These are phyloP conservation scores for Alliaria petiolata DNA, from an alignment of 345 rosid species.

Conservation along the genomic window DNA sequence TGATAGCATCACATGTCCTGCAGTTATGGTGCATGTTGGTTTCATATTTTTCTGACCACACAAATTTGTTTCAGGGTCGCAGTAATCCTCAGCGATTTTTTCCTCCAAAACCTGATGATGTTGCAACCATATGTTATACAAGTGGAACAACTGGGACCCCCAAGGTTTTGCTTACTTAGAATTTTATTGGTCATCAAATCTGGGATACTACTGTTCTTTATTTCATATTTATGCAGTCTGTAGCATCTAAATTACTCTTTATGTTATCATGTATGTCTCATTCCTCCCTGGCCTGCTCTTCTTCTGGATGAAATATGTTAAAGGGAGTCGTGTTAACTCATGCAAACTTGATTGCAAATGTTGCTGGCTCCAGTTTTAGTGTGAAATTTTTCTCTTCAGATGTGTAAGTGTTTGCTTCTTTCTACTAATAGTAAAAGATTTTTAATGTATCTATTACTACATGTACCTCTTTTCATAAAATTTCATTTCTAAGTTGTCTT, in stretches of 20 bases:
- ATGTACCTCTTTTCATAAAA: slow-evolving; percentile 1
- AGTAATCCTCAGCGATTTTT: slow-evolving; percentile 60
- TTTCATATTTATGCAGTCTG: neutral
- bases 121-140: slow-evolving; percentile 95
- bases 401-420: slow-evolving; percentile 53
- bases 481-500: neutral
- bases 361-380: slow-evolving; percentile 59
- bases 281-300: slow-evolving; percentile 15
- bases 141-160: slow-evolving; percentile 99
- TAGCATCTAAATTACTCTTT: slow-evolving; percentile 22
- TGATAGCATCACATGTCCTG: neutral
- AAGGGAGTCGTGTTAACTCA: slow-evolving; percentile 91
- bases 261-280: slow-evolving; percentile 11
- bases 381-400: slow-evolving; percentile 70
- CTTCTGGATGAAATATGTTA: slow-evolving; percentile 15
- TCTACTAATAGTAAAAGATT: neutral
- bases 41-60: slow-evolving; percentile 21
- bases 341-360: slow-evolving; percentile 79
- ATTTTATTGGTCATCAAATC: slow-evolving; percentile 1
- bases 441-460: neutral
- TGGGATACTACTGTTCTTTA: neutral
- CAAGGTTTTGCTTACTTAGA: slow-evolving; percentile 51
- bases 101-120: slow-evolving; percentile 81
- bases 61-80: slow-evolving; percentile 47
- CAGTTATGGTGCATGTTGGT: slow-evolving; percentile 10